Base-by-base conservation (phyloP, 2,329 filamentous ascomycete species). In the Onygena corvina region DNA sequence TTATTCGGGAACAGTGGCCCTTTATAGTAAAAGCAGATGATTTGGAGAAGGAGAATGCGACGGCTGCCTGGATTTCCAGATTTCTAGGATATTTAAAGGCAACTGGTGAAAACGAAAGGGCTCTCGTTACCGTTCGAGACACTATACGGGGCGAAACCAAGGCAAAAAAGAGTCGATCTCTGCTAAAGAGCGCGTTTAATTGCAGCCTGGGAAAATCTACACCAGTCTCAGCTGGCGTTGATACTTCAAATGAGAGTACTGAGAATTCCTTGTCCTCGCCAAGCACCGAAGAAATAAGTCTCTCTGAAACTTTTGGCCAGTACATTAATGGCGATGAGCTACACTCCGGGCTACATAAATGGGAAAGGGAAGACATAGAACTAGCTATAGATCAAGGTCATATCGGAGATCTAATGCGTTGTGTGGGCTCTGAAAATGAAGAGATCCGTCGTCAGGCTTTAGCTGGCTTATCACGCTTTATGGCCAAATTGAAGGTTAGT, bases 311-410 rank as follows among this genome's bases (percentile, higher is more conserved):
- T 34, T 75, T 83, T 14, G 68, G 75, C 16, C 64, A 72, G 1
- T 65, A 75, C 0, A 68, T 76, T 4, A 53, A 63, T 1, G 65
- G 71, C 56, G 64, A 65, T n/a, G 64, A 61, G 34, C 64, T 67
- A n/a, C 64, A 70, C 35, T 59, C 64, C 46, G 68, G 61, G 29
- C 65, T 81, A 11, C 68, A 71, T 51, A 70, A 70, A 59, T 94
- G 86, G 87, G 73, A 77, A 35, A 76, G 79, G 54, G 90, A 93
- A 60, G 82, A 86, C 27, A 71, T 86, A 0, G 84, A 89, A 36
- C 81, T 89, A 59, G 77, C 87, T 1, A 71, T 93, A 6, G 86
- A 92, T 58, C 84, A 92, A 54, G 84, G 83, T 4, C 76, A 85
- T 58, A 74, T 86, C 18, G 73, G 76, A 11, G 75, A 79, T 2